Percentiles rank a stretch among this genome's conserved stretches.
Conservation (phyloP, 352 stramenopile species). For the Globisporangium lucens region DNA sequence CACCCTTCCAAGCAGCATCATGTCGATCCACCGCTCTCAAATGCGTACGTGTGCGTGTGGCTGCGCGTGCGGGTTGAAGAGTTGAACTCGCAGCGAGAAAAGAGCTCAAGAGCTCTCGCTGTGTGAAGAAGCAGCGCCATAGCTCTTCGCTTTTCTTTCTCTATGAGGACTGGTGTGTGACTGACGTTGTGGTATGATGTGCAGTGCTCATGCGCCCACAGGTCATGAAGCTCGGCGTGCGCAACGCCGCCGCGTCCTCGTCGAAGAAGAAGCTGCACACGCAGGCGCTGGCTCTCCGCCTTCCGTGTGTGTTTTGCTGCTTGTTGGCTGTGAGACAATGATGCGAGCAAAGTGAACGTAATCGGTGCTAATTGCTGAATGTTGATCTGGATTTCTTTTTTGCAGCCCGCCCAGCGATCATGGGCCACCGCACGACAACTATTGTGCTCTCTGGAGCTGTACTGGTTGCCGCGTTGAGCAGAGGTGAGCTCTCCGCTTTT, state of each 20-base stretch:
- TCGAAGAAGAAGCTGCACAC: slow-evolving; percentile 31
- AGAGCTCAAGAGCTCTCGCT: background rate
- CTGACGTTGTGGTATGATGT: background rate
- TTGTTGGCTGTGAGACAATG: background rate
- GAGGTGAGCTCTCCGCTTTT: slow-evolving; percentile 16
- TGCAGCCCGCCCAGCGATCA: slow-evolving; percentile 16
- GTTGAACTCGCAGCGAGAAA: background rate
- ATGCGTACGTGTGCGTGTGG: slow-evolving; percentile 12
- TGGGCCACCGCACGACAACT: slow-evolving; percentile 8
- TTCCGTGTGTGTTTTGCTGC: slow-evolving; percentile 20
- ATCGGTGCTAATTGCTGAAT: background rate
- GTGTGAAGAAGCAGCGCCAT: background rate
- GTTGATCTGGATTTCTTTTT: background rate
- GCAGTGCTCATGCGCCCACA: slow-evolving; percentile 46
- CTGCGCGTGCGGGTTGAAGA: background rate
- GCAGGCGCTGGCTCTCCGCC: slow-evolving; percentile 26
- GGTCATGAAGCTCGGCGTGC: slow-evolving; percentile 29
- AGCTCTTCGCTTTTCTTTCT: background rate
- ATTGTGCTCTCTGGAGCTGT: slow-evolving; percentile 44
- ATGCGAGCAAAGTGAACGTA: background rate
- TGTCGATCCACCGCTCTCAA: slow-evolving; percentile 20
- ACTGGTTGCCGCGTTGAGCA: slow-evolving; percentile 41
- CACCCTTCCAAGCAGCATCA: background rate
- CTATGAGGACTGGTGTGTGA: background rate
- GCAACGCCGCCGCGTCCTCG: slow-evolving; percentile 26